A percentile compares a stretch with the other conserved stretches of the same genome.
phyloP scores from a whole-genome alignment of 2,329 filamentous ascomycete genomes.

The Blumeria hordei region DNA sequence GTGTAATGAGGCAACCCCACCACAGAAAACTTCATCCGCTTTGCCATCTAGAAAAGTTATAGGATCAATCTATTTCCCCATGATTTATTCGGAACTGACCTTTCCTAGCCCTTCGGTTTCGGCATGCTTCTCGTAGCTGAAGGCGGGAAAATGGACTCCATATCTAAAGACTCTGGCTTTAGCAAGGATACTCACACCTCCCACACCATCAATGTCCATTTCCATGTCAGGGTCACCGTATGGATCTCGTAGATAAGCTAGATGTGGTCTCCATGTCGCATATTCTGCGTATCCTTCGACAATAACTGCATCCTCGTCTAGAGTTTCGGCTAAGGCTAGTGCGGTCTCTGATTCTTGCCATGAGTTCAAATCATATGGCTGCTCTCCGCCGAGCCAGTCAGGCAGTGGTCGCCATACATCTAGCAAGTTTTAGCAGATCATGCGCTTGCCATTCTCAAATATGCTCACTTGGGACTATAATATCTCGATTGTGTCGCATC shows the following conservation, averaged over 20 bases:
- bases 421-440: slow-evolving; percentile 15
- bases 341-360: slow-evolving; percentile 99
- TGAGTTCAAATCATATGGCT: slow-evolving; percentile 94
- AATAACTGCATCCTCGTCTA: slow-evolving; percentile 95
- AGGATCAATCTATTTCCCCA: neutral
- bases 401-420: slow-evolving; percentile 97
- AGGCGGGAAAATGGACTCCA: slow-evolving; percentile 91
- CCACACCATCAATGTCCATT: slow-evolving; percentile 97
- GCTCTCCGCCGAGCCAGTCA: slow-evolving; percentile 94
- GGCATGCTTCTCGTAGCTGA: slow-evolving; percentile 95
- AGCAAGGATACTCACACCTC: slow-evolving; percentile 88
- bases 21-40: slow-evolving; percentile 85
- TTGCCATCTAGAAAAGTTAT: slow-evolving; percentile 50
- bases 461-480: slow-evolving; percentile 85
- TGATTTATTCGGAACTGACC: slow-evolving; percentile 24
- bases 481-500: slow-evolving; percentile 96
- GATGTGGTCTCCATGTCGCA: slow-evolving; percentile 89
- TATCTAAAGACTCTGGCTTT: slow-evolving; percentile 89
- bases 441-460: neutral
- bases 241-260: slow-evolving; percentile 87
- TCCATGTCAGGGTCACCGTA: slow-evolving; percentile 98
- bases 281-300: slow-evolving; percentile 98
- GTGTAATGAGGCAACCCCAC: slow-evolving; percentile 93
- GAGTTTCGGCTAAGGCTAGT: slow-evolving; percentile 70
- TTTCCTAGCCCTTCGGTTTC: slow-evolving; percentile 98